Percentiles rank a stretch among this genome's conserved stretches.
phyloP scores from a whole-genome alignment of 345 rosid species.

The Murraya paniculata region DNA sequence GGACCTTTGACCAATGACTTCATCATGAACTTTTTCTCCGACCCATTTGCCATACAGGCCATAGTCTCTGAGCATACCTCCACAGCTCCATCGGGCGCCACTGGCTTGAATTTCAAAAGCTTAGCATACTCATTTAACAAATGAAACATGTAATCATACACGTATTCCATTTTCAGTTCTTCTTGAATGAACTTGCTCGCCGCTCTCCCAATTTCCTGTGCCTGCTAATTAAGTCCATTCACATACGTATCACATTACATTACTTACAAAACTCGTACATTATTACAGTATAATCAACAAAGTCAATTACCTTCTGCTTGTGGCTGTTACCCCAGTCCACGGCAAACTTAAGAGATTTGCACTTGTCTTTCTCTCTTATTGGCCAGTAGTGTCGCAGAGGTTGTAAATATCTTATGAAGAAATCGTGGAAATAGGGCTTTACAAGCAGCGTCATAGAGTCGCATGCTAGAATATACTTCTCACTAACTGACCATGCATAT shows the following conservation, averaged over 20 bases:
- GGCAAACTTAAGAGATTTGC: conserved; percentile 72
- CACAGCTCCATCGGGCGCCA: conserved; percentile 40
- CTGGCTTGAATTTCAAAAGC: conserved; percentile 49
- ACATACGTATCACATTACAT: not conserved
- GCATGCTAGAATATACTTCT: conserved; percentile 56
- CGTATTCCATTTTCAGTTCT: conserved; percentile 59
- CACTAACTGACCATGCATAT: conserved; percentile 62
- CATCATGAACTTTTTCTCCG: conserved; percentile 45
- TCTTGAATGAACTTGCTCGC: conserved; percentile 55
- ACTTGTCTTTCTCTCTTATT: conserved; percentile 46
- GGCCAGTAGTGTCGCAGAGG: conserved; percentile 75
- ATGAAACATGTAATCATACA: conserved; percentile 79
- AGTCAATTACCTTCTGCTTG: conserved; percentile 43
- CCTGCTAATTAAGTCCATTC: conserved; percentile 30
- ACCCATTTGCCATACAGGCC: conserved; percentile 47
- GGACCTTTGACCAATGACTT: conserved; percentile 54
- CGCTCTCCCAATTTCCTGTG: conserved; percentile 57
- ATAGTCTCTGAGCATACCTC: conserved; percentile 58
- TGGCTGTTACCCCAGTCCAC: conserved; percentile 78
- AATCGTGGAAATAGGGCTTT: conserved; percentile 43
- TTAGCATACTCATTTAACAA: conserved; percentile 64
- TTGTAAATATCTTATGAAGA: conserved; percentile 45
- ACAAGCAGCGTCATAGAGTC: conserved; percentile 43
- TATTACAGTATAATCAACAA: not conserved
- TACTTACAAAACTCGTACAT: not conserved